These are phyloP conservation scores for Pontederia paniculata DNA, from an alignment of 176 grass and related monocot species.

Conservation along the genomic window DNA sequence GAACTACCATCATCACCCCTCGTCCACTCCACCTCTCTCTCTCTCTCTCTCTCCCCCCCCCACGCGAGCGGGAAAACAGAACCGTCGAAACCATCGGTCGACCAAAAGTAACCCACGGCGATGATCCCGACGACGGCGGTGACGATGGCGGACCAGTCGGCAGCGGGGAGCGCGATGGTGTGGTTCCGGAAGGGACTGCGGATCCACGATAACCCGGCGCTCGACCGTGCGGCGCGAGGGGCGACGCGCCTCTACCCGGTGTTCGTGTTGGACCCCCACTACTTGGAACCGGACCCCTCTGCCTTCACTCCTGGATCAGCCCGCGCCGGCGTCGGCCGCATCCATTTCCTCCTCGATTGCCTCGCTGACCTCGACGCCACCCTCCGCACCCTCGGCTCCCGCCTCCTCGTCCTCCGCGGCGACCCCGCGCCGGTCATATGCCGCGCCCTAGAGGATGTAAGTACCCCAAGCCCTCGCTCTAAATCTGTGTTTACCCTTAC, in stretches of 20 bases:
- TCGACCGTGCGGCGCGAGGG: slow-evolving; percentile 39
- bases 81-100: too few species aligned
- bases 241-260: slow-evolving; percentile 55
- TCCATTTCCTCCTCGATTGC: slow-evolving; percentile 84
- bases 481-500: not conserved
- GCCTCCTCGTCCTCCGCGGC: slow-evolving; percentile 51
- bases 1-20: too few species aligned
- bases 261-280: slow-evolving; percentile 74
- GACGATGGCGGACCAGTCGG: too few species aligned
- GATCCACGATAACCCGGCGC: slow-evolving; percentile 87
- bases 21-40: too few species aligned
- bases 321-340: slow-evolving; percentile 41
- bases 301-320: slow-evolving; percentile 58
- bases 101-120: not conserved
- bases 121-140: too few species aligned
- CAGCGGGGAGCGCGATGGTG: slow-evolving; percentile 39
- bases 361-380: slow-evolving; percentile 62
- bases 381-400: slow-evolving; percentile 50
- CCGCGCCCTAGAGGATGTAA: slow-evolving; percentile 57
- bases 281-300: slow-evolving; percentile 49
- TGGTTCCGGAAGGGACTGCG: slow-evolving; percentile 90
- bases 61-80: too few species aligned
- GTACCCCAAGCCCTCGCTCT: not conserved
- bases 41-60: too few species aligned
- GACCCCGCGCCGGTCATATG: slow-evolving; percentile 39